Base-by-base conservation (phyloP, 2,329 filamentous ascomycete species). In the Fusarium bulbicola region DNA sequence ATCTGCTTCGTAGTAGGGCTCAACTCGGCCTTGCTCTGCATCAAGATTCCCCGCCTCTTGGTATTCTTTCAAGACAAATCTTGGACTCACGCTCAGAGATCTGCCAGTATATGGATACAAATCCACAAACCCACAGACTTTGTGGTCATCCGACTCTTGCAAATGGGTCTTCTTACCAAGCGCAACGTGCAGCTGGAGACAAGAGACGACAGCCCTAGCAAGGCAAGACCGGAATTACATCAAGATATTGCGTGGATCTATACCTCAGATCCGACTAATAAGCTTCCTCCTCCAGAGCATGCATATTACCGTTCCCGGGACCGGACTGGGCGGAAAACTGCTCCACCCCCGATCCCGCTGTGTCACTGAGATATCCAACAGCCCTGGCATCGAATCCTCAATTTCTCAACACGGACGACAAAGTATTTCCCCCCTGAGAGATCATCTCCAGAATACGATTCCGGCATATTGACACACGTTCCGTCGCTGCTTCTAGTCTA, bases 211-310 rank as follows among this genome's bases (percentile, higher is more conserved):
- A 64, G 57, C 59, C 59, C 62, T 64, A 65, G 46, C 30, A 53
- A 61, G 60, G 34, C 49, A 56, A 57, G 28, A 36, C 53, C 58
- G 56, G 42, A 46, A 69, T 61, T 56, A 53, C 61, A 63, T 65
- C 40, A 39, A 66, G 53, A 67, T 68, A 66, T 61, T 74, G 46
- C 53, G 62, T 73, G 71, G 64, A 60, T 43, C 65, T 59, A 11
- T 32, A 20, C 40, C 47, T 62, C 56, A 61, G 61, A 70, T 62
- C 47, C 63, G 62, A 75, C 75, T 76, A 77, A 76, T 77, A 57
- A 73, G 69, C 57, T 72, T 30, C 67, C 69, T 61, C 36, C 37
- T 53, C 53, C 60, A 66, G 61, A 59, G 70, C 75, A 77, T 74
- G 72, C 72, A 66, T 73, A n/a, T 58, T 69, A 18, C 53, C 70